Evolutionary conservation across 257 asterid genomes (phyloP).

Genomic region (Capsicum chinense): DNA sequence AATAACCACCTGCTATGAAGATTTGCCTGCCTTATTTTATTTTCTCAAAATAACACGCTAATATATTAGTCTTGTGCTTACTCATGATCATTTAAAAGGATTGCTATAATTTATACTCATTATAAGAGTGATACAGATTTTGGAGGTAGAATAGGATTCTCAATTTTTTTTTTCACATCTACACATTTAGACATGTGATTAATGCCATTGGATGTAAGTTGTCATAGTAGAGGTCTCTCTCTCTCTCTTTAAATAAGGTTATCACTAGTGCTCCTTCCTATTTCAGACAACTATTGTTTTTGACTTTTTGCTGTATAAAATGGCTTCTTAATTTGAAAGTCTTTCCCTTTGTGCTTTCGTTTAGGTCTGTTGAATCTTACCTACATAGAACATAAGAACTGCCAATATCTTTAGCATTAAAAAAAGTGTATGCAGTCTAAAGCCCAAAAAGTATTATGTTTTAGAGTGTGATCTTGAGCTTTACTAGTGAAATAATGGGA

Average conservation of each 20-base stretch:
- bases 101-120: neutral
- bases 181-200: neutral
- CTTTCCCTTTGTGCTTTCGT: neutral
- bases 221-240: neutral
- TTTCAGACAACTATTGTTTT: neutral
- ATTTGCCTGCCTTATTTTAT: neutral
- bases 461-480: neutral
- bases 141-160: slow-evolving; percentile 14
- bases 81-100: neutral
- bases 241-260: neutral
- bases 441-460: neutral
- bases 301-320: neutral
- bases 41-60: neutral
- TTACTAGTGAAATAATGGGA: slow-evolving; percentile 18
- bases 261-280: neutral
- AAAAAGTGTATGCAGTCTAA: neutral
- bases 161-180: neutral
- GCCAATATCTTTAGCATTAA: neutral
- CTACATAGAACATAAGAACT: neutral
- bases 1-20: neutral
- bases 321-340: neutral
- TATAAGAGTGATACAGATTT: neutral
- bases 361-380: neutral
- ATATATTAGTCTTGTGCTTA: neutral
- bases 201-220: neutral